These are phyloP conservation scores for Cornus suecica DNA, from an alignment of 148 eudicot genomes.

Conservation along the genomic window DNA sequence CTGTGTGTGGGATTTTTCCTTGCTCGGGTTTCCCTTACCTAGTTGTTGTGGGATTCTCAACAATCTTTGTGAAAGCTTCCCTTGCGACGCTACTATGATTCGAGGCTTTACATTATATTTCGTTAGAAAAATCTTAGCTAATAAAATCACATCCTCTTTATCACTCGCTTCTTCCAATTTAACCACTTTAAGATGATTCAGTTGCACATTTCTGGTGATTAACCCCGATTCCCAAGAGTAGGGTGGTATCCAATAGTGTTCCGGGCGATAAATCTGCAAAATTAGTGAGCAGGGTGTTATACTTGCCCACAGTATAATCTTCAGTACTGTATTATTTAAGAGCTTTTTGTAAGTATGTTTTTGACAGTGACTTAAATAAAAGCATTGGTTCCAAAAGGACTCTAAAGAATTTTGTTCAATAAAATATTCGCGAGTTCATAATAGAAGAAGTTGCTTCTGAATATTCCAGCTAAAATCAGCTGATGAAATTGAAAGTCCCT, in stretches of 20 bases:
- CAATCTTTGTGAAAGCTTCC: background rate
- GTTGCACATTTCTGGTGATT: background rate
- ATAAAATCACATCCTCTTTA: conserved; percentile 13
- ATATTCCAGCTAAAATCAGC: background rate
- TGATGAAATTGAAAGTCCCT: background rate
- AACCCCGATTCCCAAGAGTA: background rate
- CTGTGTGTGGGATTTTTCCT: too few species aligned
- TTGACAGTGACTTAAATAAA: too few species aligned
- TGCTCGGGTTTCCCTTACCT: background rate
- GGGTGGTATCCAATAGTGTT: background rate
- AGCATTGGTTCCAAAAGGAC: too few species aligned
- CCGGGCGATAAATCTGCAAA: background rate
- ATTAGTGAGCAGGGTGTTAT: too few species aligned
- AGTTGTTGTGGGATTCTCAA: background rate
- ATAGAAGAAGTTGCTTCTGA: background rate
- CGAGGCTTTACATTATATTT: background rate
- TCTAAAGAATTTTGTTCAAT: too few species aligned
- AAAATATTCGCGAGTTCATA: background rate
- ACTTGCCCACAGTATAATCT: too few species aligned
- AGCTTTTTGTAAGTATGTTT: too few species aligned
- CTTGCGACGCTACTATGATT: background rate
- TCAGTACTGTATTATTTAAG: too few species aligned
- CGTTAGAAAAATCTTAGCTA: background rate
- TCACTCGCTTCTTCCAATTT: conserved; percentile 17
- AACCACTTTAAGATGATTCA: conserved; percentile 12